phyloP scores from a whole-genome alignment of 2,329 filamentous ascomycete species.

The Coniochaeta pulveracea region DNA sequence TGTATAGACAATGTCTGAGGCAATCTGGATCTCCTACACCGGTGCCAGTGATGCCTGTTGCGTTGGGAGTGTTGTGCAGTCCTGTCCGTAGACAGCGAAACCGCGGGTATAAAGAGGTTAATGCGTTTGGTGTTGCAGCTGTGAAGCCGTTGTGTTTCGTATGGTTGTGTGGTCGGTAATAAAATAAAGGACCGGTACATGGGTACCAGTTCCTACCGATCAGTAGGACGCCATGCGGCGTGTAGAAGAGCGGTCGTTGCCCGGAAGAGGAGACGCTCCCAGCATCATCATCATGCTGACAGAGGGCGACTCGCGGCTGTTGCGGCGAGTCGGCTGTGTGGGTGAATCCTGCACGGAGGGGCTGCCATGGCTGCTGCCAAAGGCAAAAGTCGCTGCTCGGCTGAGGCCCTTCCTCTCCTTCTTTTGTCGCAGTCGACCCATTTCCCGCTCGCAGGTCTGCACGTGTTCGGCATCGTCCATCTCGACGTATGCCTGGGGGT shows the following conservation, averaged over 20 bases:
- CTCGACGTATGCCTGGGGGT: slow-evolving; percentile 89
- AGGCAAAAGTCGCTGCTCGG: slow-evolving; percentile 89
- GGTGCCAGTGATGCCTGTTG: no score
- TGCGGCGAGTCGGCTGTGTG: slow-evolving; percentile 36
- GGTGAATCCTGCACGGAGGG: slow-evolving; percentile 47
- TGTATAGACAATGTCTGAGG: no score
- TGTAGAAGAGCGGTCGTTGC: slow-evolving; percentile 38
- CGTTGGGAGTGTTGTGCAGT: no score
- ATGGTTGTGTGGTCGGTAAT: slow-evolving; percentile 1
- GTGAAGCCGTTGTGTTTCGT: no score
- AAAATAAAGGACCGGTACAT: neutral
- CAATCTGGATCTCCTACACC: no score
- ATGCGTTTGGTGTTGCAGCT: no score
- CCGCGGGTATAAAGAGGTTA: no score
- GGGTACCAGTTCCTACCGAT: neutral
- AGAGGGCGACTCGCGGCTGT: slow-evolving; percentile 26
- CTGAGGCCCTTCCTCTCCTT: slow-evolving; percentile 75
- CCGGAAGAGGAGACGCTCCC: slow-evolving; percentile 27
- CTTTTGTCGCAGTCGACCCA: slow-evolving; percentile 80
- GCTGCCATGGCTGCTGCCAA: slow-evolving; percentile 64
- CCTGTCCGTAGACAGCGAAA: no score
- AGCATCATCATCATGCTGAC: slow-evolving; percentile 30
- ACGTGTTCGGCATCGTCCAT: slow-evolving; percentile 92
- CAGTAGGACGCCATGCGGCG: slow-evolving; percentile 48
- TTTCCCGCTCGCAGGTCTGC: slow-evolving; percentile 84